Base-by-base conservation (phyloP, 805 yeast genomes). In the Barnettozyma populi region DNA sequence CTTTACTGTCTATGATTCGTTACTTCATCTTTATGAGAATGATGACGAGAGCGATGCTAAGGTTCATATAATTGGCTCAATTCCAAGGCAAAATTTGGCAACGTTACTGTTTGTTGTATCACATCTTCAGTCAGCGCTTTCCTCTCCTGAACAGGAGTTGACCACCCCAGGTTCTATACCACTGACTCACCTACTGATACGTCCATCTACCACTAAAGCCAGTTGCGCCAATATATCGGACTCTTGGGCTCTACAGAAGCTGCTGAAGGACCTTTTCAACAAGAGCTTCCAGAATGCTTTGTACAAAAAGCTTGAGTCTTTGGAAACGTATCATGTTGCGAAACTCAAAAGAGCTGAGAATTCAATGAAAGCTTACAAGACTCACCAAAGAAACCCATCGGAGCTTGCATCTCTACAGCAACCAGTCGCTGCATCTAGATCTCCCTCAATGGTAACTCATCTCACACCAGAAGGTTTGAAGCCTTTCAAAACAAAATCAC, bases 61-160 rank as follows among this genome's bases (percentile, higher is more conserved):
- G 14, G 27, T 57, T 0, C 51, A 48, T 18, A 45, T 54, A 1
- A 44, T 63, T 6, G 58, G 60, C 1, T 46, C 59, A 2, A 58
- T 62, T 7, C 67, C 68, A 32, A 55, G 67, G 51, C 64, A 64
- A 34, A 62, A 62, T 40, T 39, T 64, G 2, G 45, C 67, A 5
- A 48, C 62, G 7, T 47, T 63, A 24, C 39, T 61, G 11, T 19
- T 31, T n/a, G 23, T 63, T 5, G 44, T 59, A 10, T 32, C 41
- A 0, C 62, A 63, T 42, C 43, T 58, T n/a, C n/a, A 46, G 1
- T 18, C 24, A 14, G 47, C 46, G 5, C 37, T 52, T 11, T 11
- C 45, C 10, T 35, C 47, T 10, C 35, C 48, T 7, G 49, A 44
- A 7, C 46, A 47, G 8, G 35, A 55, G 3, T 16, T 52, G 8